Percentiles rank a stretch among this genome's conserved stretches.
These are phyloP conservation scores for Blumeriella jaapii DNA, from an alignment of 2,329 filamentous ascomycete species.

Conservation along the genomic window DNA sequence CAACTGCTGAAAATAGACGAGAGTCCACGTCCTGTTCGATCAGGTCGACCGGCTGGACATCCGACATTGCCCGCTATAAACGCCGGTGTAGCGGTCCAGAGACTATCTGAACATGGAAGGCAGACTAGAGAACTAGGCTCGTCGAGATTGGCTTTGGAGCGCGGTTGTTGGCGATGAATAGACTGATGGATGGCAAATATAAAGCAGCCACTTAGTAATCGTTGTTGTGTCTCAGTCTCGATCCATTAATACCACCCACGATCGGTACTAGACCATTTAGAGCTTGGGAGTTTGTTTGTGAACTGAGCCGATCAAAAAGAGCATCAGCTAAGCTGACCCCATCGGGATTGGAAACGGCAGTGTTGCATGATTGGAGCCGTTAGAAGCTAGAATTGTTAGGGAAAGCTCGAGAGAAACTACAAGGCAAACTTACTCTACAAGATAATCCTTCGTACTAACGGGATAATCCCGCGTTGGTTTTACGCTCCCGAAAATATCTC, in stretches of 20 bases:
- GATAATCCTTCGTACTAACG: slow-evolving; percentile 23
- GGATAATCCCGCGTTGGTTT: slow-evolving; percentile 18
- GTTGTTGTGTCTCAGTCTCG: slow-evolving; percentile 38
- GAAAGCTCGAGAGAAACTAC: background rate
- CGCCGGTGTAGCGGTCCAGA: slow-evolving; percentile 46
- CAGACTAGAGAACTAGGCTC: slow-evolving; percentile 11
- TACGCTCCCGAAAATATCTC: slow-evolving; percentile 25
- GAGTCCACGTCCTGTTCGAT: slow-evolving; percentile 10
- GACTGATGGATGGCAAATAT: slow-evolving; percentile 44
- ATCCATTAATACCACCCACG: slow-evolving; percentile 40
- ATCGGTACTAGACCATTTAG: slow-evolving; percentile 8
- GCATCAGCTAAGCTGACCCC: slow-evolving; percentile 11
- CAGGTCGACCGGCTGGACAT: slow-evolving; percentile 11
- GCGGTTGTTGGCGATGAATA: slow-evolving; percentile 38
- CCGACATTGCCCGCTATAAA: slow-evolving; percentile 8
- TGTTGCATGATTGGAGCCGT: slow-evolving; percentile 11
- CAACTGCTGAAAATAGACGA: slow-evolving; percentile 4
- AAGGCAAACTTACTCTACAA: slow-evolving; percentile 16
- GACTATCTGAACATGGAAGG: slow-evolving; percentile 28
- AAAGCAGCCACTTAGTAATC: slow-evolving; percentile 45
- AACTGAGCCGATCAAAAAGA: slow-evolving; percentile 14
- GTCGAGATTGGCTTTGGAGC: slow-evolving; percentile 10
- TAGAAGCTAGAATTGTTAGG: slow-evolving; percentile 13
- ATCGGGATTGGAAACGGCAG: slow-evolving; percentile 8
- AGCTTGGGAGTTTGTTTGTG: slow-evolving; percentile 5